Evolutionary conservation across 108 stramenopile genomes (phyloP).

Genomic region (Poteriospumella lacustris): DNA sequence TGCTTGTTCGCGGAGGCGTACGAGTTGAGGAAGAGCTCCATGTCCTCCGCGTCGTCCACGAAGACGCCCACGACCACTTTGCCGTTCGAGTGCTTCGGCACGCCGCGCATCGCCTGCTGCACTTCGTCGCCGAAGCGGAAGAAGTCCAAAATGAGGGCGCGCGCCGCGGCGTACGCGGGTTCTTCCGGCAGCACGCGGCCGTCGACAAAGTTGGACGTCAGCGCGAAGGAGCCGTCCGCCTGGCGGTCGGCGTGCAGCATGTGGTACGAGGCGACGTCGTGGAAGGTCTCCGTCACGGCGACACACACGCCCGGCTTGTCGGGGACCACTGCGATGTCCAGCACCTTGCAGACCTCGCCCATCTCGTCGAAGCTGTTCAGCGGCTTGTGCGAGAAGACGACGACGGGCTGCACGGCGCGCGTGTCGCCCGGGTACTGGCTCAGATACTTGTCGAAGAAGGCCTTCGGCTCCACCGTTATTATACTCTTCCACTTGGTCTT

Average conservation of each 20-base stretch:
- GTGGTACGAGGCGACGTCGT: constrained; percentile 29
- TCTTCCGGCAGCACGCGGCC: constrained; percentile 5
- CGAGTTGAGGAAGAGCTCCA: constrained; percentile 21
- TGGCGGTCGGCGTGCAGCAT: constrained; percentile 23
- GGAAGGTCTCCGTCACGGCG: constrained; percentile 26
- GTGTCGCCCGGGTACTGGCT: constrained; percentile 20
- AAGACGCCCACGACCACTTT: background rate
- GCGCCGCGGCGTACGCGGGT: constrained; percentile 3
- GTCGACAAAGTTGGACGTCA: constrained; percentile 17
- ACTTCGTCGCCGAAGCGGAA: background rate
- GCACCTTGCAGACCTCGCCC: constrained; percentile 20
- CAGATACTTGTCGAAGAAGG: constrained; percentile 24
- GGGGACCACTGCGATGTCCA: constrained; percentile 21
- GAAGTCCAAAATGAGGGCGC: background rate
- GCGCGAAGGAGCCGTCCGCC: background rate
- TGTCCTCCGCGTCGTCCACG: constrained; percentile 12
- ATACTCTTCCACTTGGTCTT: constrained; percentile 23
- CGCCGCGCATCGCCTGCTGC: background rate
- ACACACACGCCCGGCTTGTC: constrained; percentile 28
- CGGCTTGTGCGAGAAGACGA: constrained; percentile 22
- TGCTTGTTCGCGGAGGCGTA: background rate
- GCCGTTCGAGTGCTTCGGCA: background rate
- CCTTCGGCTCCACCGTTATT: background rate
- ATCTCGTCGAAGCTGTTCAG: constrained; percentile 5
- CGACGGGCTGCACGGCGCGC: constrained; percentile 12